Evolutionary conservation across 768 basidiomycete species (phyloP), one percentile per base, ranked within the genome.

Genomic region (Termitomyces titanicus): DNA sequence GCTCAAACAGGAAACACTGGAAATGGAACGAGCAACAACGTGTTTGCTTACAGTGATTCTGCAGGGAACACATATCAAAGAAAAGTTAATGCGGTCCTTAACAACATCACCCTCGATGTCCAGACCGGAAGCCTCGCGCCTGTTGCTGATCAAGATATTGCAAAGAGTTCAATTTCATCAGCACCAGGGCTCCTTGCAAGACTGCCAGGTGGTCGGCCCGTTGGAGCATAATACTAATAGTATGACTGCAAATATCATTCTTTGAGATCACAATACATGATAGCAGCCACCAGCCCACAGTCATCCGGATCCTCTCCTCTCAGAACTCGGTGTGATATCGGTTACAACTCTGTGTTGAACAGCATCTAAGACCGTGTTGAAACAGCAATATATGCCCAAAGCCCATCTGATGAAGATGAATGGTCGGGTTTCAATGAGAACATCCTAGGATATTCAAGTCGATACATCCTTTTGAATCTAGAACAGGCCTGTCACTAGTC

Each of bases 401-500:
- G 49, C 25, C 22, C 27, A 65, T 54, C 56, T 64, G 47, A 47
- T 46, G 54, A 51, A 61, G 61, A 49, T 35, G 47, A 22, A 22
- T 40, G 47, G 54, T 43, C 55, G 52, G 39, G 47, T 56, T 65
- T 66, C 63, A 61, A 63, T 66, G 62, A 67, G 59, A 64, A 64
- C 61, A 55, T 52, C 40, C 48, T 52, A 42, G 48, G 37, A 35
- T 22, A 15, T 29, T 35, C 5, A 46, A 46, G 35, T 22, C 25
- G 22, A 42, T 47, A 3, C 34, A 38, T 48, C 47, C 48, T 49
- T 53, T 38, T 31, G 31, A 42, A 37, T 54, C 59, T 79, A 96
- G 80, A 95, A 97, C 51, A 97, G 78, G 42, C 94, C 94, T 55
- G 92, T 77, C 44, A 94, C 92, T 39, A 84, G 79, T 51, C 94